Base-by-base conservation (phyloP, 768 basidiomycete genomes). In the Auricularia auricula-judae region DNA sequence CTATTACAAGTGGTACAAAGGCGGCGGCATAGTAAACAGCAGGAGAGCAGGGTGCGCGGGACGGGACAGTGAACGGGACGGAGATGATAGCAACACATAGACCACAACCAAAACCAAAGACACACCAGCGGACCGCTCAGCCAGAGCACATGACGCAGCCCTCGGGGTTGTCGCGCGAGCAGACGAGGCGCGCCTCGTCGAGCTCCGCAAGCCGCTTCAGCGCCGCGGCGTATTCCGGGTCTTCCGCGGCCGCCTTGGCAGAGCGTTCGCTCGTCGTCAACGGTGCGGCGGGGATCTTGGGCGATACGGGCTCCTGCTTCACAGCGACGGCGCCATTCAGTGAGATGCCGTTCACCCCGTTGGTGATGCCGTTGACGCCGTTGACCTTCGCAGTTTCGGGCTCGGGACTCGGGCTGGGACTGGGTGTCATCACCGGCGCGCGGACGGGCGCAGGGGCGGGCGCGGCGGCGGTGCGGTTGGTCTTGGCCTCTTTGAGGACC, bases 121-220 rank as follows among this genome's bases (percentile, higher is more conserved):
- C 39, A 51, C 47, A 18, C 10, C 11, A 16, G 16, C 47, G 47
- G 8, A 51, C 47, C 16, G 23, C 47, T 69, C 64, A 73, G 60
- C 71, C 71, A 44, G 90, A 92, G 77, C 91, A 93, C 91, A 94
- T 94, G 72, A 93, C 70, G 72, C 93, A 96, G 1, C 89, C 91
- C 63, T 96, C 93, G 80, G 93, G 93, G 76, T 96, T 96, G 75
- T 95, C 93, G 61, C 95, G 69, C 67, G 90, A 91, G 72, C 94
- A 96, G 72, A 82, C 75, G 64, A 94, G 74, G 76, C 88, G 87
- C 3, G 86, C 94, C 65, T 90, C 87, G 73, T 90, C 94, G 3
- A 85, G 76, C 18, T 88, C 82, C 62, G 87, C 85, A 67, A 82
- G 81, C 61, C 88, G 78, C 68, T 83, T 77, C 62, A 93, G 75